Conservation (phyloP, 2,329 filamentous ascomycete species). For the Claviceps digitariae region DNA sequence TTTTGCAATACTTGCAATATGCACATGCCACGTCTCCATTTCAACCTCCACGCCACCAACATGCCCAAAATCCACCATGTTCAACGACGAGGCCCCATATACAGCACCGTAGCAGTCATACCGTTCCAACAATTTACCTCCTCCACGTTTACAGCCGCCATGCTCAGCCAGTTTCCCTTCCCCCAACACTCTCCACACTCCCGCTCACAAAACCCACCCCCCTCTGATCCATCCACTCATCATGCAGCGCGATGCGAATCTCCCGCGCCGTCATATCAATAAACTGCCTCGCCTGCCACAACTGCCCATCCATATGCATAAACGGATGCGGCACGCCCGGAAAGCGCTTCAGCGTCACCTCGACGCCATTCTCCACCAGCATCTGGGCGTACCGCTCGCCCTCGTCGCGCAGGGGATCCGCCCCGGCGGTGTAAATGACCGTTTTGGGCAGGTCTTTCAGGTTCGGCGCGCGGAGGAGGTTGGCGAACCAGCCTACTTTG, state of each 20-base stretch:
- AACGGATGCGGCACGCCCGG: conserved; percentile 34
- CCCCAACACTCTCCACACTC: no score
- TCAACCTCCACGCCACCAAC: no score
- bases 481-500: conserved; percentile 14
- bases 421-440: conserved; percentile 28
- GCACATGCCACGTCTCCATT: no score
- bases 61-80: not conserved
- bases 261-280: conserved; percentile 19
- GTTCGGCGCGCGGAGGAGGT: conserved; percentile 22
- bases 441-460: conserved; percentile 22
- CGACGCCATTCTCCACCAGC: conserved; percentile 28
- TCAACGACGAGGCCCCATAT: no score
- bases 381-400: conserved; percentile 31
- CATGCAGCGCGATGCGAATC: conserved; percentile 16
- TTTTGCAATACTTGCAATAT: no score
- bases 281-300: conserved; percentile 23
- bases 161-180: no score
- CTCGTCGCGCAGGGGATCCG: conserved; percentile 33
- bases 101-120: no score
- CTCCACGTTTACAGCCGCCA: no score
- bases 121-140: no score
- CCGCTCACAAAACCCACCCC: not conserved
- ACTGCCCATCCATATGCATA: conserved; percentile 31
- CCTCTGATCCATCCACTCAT: not conserved
- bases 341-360: conserved; percentile 32